Conservation (phyloP, 305 asterid species). For the Solanum chacoense region DNA sequence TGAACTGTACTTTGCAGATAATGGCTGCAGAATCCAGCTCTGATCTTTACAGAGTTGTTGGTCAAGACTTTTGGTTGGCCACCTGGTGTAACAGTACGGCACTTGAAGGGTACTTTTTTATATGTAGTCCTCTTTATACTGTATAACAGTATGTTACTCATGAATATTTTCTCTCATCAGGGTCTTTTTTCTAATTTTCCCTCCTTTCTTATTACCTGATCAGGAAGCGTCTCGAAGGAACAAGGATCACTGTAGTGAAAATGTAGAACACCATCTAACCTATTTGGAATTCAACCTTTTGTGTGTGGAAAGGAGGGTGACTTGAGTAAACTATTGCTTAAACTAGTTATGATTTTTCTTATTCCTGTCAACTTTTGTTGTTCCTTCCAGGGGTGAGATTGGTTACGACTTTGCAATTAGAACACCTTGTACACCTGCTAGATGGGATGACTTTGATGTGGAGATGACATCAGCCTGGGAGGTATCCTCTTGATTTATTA, state of each 20-base stretch:
- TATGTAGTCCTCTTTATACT: background rate
- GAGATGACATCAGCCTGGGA: slow-evolving; percentile 99
- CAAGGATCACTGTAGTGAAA: slow-evolving; percentile 67
- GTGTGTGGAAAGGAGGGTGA: background rate
- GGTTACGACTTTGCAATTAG: slow-evolving; percentile 72
- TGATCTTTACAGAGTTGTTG: slow-evolving; percentile 69
- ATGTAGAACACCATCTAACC: slow-evolving; percentile 29
- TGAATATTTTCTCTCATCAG: background rate
- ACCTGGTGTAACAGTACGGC: slow-evolving; percentile 79
- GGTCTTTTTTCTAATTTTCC: background rate
- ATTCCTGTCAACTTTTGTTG: background rate
- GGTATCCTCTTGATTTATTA: slow-evolving; percentile 26
- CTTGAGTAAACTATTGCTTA: background rate
- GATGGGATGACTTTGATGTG: slow-evolving; percentile 84
- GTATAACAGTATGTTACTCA: background rate
- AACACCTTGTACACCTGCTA: slow-evolving; percentile 75
- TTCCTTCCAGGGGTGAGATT: slow-evolving; percentile 44
- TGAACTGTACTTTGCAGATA: slow-evolving; percentile 43
- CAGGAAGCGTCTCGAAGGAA: slow-evolving; percentile 95
- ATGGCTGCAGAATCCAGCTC: slow-evolving; percentile 76
- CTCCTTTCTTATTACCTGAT: slow-evolving; percentile 15
- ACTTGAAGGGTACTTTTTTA: slow-evolving; percentile 63
- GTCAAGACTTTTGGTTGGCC: slow-evolving; percentile 92
- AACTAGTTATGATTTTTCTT: background rate
- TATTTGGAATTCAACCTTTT: background rate